Evolutionary conservation across 1,284 basidiomycete genomes (phyloP).

Genomic region (Ceraceosorus guamensis): DNA sequence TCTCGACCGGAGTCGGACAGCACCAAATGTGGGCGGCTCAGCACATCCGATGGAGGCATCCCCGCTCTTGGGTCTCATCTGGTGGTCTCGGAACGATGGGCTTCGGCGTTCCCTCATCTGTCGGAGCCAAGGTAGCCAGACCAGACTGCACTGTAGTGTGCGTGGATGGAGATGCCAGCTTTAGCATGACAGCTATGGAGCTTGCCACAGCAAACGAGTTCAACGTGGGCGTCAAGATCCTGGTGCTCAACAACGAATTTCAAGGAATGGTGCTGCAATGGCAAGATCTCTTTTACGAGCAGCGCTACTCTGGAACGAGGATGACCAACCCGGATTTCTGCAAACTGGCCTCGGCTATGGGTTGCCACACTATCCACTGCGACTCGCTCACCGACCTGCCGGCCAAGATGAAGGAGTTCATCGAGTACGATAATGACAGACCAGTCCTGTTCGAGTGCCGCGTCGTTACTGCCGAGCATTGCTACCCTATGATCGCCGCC

Average conservation of each 20-base stretch:
- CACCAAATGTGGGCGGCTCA: constrained; percentile 99
- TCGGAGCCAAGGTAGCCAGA: constrained; percentile 92
- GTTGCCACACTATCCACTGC: constrained; percentile 79
- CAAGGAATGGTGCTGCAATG: constrained; percentile 94
- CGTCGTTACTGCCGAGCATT: constrained; percentile 81
- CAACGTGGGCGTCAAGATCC: constrained; percentile 82
- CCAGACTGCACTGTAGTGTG: constrained; percentile 90
- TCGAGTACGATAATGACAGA: constrained; percentile 80
- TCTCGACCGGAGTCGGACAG: constrained; percentile 92
- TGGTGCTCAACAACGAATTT: constrained; percentile 50
- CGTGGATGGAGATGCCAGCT: constrained; percentile 93
- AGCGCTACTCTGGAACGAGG: constrained; percentile 83
- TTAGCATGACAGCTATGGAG: constrained; percentile 98
- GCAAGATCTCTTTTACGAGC: constrained; percentile 95
- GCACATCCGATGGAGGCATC: constrained; percentile 80
- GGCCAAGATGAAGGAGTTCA: constrained; percentile 94
- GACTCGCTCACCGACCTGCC: constrained; percentile 68
- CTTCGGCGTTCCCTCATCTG: constrained; percentile 85
- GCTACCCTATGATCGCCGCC: constrained; percentile 87
- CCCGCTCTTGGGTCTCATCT: constrained; percentile 85
- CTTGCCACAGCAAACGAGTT: constrained; percentile 85
- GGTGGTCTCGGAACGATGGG: constrained; percentile 93
- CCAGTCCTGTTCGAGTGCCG: constrained; percentile 86
- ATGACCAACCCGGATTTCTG: constrained; percentile 95
- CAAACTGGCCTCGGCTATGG: constrained; percentile 78